A percentile compares a stretch with the other conserved stretches of the same genome.
Conservation (phyloP, 139 green algal species). For the Chlorella vulgaris region DNA sequence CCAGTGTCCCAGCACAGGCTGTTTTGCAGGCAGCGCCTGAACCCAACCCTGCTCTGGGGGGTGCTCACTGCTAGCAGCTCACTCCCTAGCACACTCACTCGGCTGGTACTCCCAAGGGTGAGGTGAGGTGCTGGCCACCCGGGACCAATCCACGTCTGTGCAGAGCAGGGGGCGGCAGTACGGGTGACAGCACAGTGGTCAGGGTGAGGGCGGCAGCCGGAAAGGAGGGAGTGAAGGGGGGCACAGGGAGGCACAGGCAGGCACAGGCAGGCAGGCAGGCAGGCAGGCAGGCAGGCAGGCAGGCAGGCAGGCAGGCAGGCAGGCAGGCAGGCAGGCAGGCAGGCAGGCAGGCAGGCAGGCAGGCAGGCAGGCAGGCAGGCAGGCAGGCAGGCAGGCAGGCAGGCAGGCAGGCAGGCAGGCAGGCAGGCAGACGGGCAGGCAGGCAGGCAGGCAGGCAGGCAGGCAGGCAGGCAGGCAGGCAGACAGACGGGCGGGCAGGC, state of each 20-base stretch:
- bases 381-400: not conserved
- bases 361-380: no score
- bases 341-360: no score
- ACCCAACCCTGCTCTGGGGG: not conserved
- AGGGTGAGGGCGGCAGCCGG: no score
- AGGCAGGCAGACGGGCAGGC: not conserved
- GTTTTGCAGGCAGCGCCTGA: not conserved
- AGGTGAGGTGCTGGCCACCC: not conserved
- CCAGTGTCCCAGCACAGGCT: no score
- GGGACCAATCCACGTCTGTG: conserved; percentile 22
- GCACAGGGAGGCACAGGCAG: not conserved
- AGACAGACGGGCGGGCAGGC: not conserved
- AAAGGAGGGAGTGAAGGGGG: no score
- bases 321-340: not conserved
- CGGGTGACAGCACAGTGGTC: not conserved
- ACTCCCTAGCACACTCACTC: not conserved
- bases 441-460: not conserved
- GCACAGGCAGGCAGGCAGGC: not conserved
- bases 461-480: not conserved
- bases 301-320: not conserved
- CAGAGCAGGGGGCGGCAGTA: not conserved
- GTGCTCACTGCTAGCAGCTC: not conserved
- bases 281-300: not conserved
- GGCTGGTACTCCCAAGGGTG: conserved; percentile 31
- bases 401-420: no score